A percentile compares a stretch with the other conserved stretches of the same genome.
Evolutionary conservation across 176 grass and related monocot species (phyloP).

Genomic region (Phragmites australis): DNA sequence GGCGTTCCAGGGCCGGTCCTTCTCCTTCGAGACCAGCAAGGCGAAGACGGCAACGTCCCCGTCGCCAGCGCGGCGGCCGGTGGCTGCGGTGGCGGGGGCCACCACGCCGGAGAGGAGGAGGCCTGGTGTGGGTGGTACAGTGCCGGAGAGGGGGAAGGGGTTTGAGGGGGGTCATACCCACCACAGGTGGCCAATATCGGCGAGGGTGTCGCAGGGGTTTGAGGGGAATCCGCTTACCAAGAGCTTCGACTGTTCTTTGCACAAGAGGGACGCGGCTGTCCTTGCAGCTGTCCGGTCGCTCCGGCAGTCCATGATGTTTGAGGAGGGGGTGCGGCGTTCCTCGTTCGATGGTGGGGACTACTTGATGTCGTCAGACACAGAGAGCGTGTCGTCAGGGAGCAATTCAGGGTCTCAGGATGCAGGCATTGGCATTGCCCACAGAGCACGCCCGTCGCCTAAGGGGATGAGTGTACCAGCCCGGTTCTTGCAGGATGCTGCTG

Average conservation of each 20-base stretch:
- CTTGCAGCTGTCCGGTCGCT: slow-evolving; percentile 64
- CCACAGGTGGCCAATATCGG: slow-evolving; percentile 69
- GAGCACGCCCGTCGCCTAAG: slow-evolving; percentile 25
- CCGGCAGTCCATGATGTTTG: slow-evolving; percentile 71
- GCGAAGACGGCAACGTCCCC: slow-evolving; percentile 59
- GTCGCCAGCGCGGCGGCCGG: slow-evolving; percentile 57
- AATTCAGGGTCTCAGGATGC: slow-evolving; percentile 69
- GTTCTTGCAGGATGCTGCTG: slow-evolving; percentile 58
- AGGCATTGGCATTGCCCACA: slow-evolving; percentile 35
- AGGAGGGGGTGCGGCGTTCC: slow-evolving; percentile 39
- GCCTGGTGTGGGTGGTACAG: slow-evolving; percentile 22
- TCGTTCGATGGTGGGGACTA: slow-evolving; percentile 62
- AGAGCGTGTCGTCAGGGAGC: slow-evolving; percentile 84
- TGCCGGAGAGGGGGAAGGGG: slow-evolving; percentile 48
- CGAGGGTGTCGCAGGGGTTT: slow-evolving; percentile 50
- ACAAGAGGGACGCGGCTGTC: slow-evolving; percentile 61
- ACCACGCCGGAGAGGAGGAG: slow-evolving; percentile 58
- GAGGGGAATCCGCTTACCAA: slow-evolving; percentile 67
- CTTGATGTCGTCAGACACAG: slow-evolving; percentile 74
- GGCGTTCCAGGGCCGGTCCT: slow-evolving; percentile 94
- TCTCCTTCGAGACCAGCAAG: slow-evolving; percentile 84
- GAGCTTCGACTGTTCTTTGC: slow-evolving; percentile 80
- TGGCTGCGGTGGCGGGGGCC: slow-evolving; percentile 23
- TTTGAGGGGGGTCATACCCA: slow-evolving; percentile 40
- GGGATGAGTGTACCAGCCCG: slow-evolving; percentile 63